Evolutionary conservation across 2,329 filamentous ascomycete species (phyloP), one percentile per base, ranked within the genome.

Genomic region (Arthrobotrys conoides): DNA sequence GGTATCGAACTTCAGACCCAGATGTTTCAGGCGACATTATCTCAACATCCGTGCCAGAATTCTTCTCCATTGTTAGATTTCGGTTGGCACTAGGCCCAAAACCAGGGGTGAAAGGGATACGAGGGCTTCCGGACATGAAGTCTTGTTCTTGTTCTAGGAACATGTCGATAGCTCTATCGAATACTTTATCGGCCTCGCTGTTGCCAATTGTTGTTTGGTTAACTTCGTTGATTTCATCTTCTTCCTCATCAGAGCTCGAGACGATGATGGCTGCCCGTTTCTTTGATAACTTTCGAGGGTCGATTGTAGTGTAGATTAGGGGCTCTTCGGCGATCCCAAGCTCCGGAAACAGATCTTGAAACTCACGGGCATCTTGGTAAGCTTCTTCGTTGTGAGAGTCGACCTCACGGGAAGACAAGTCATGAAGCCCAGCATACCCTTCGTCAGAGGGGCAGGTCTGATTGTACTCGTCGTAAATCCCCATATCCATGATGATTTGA

Each of bases 371-470:
- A 16, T 57, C 27, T n/a, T 33, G 24, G 8, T 57, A 57, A 1
- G 51, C 36, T 9, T 57, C 51, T 18, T 57, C 51, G 10, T 57
- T n/a, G 10, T 27, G 51, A 12, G 51, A 33, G 27, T 57, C 51
- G 38, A 36, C 1, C 4, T 36, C 33, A 8, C 4, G 33, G 8
- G 5, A 36, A 36, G 33, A 36, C 9, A 36, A 36, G 9, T 36
- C 33, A 1, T 3, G 33, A 10, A 36, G 33, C 9, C 9, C 33
- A 36, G 33, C 5, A 36, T 36, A 30, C 27, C 27, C 33, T 36
- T 36, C 33, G 4, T 10, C 33, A 1, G 6, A 6, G 33, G 5
- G 4, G 9, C 4, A 36, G 5, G 9, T 3, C 33, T 36, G 33
- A 10, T 6, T 6, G 33, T 10, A 5, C 9, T 36, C 33, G 9